Evolutionary conservation across 139 green algal species (phyloP).

Genomic region (Micractinium sp.): DNA sequence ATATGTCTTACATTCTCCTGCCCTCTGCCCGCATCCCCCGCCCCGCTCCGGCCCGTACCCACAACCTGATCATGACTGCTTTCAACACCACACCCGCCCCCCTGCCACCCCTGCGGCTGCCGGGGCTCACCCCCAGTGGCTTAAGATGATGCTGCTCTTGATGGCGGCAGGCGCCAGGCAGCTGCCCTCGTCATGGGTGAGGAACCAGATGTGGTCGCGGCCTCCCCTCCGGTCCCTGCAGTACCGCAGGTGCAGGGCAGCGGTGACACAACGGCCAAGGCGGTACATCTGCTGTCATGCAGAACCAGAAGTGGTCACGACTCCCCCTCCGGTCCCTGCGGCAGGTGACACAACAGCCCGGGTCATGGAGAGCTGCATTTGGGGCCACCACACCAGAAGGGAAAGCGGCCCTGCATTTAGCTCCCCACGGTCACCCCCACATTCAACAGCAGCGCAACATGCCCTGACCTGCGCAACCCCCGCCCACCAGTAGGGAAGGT

Average conservation of each 20-base stretch:
- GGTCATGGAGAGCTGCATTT: not conserved
- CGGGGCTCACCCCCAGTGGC: slow-evolving; percentile 49
- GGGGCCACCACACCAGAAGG: not conserved
- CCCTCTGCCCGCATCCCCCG: not conserved
- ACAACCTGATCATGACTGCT: no score
- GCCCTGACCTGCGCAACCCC: no score
- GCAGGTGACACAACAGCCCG: not conserved
- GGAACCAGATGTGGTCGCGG: slow-evolving; percentile 35
- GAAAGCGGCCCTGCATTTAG: not conserved
- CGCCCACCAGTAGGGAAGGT: no score
- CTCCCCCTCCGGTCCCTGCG: not conserved
- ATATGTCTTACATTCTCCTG: not conserved
- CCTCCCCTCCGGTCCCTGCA: slow-evolving; percentile 1
- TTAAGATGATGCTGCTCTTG: slow-evolving; percentile 48
- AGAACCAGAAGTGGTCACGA: not conserved
- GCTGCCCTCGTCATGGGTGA: slow-evolving; percentile 58
- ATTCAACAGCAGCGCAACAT: no score
- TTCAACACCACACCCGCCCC: no score
- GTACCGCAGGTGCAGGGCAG: not conserved
- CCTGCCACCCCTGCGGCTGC: no score
- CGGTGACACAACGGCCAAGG: not conserved
- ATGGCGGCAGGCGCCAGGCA: slow-evolving; percentile 58
- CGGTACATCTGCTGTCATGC: not conserved
- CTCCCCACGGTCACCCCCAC: no score
- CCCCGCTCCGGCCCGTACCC: no score